Base-by-base conservation (phyloP, 139 green algal genomes). In the Parachlorella kessleri region DNA sequence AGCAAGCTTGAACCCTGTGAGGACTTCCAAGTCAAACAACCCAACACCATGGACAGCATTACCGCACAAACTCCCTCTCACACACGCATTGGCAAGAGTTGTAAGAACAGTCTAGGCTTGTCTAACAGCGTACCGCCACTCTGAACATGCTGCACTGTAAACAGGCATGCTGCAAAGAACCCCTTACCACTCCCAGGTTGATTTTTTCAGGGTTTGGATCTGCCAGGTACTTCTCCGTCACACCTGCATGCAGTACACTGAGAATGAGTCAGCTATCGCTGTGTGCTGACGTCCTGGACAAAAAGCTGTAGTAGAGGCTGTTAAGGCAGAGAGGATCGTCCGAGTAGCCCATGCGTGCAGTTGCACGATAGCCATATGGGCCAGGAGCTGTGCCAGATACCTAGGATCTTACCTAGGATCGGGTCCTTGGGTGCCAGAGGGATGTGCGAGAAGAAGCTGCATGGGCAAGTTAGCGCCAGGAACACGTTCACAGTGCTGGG, bases 171-270 rank as follows among this genome's bases (percentile, higher is more conserved):
- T 55, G 32, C 7, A 41, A 54, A 70, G 33, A n/a, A 30, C 33
- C 24, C 38, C 90, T 66, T 59, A 96, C 92, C 87, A 95, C 94
- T 65, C 94, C 94, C 14, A 98, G 80, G 86, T 98, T 98, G 35
- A 98, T 96, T 79, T 98, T 98, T 24, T 89, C 37, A 1, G 91
- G 87, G 76, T 91, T 90, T 9, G 66, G 75, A 75, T 98, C 94
- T 0, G 90, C 90, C 36, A 95, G 59, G 59, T 93, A 95, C 18
- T 87, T 89, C 75, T 97, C 48, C 21, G 48, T 59, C 21, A 59
- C 48, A 14, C 48, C 48, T 59, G 48, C 48, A 59, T 18, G 48
- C 14, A 28, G 14, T 28, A 59, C 48, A 59, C 48, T n/a, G n/a
- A n/a, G n/a, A n/a, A n/a, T n/a, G n/a, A n/a, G n/a, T n/a, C n/a